phyloP scores from a whole-genome alignment of 2,329 filamentous ascomycete species.

The Diaporthe nobilis region DNA sequence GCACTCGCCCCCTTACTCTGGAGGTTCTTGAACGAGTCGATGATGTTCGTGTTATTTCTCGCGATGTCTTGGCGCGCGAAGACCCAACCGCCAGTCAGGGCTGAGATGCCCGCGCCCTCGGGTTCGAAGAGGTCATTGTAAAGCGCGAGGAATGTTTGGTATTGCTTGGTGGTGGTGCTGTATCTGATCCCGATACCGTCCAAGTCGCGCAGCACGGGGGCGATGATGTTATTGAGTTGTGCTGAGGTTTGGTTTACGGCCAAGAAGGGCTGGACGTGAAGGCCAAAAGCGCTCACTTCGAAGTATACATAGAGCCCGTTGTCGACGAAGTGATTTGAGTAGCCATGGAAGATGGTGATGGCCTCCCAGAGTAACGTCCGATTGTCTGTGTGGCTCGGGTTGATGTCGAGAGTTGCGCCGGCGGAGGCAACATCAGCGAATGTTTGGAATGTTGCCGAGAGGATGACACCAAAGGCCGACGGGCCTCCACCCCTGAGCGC shows the following conservation, averaged over 20 bases:
- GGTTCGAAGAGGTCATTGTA: slow-evolving; percentile 56
- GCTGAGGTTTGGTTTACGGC: slow-evolving; percentile 53
- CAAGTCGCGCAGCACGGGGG: slow-evolving; percentile 54
- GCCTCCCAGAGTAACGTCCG: slow-evolving; percentile 62
- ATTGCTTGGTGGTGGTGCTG: slow-evolving; percentile 49
- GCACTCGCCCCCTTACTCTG: slow-evolving; percentile 47
- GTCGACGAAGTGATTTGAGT: slow-evolving; percentile 57
- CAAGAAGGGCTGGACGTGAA: slow-evolving; percentile 57
- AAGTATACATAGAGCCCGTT: slow-evolving; percentile 60
- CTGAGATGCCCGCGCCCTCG: slow-evolving; percentile 52
- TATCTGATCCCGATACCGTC: slow-evolving; percentile 48
- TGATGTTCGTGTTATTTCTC: slow-evolving; percentile 52
- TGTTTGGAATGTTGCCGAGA: slow-evolving; percentile 64
- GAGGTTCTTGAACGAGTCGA: slow-evolving; percentile 50
- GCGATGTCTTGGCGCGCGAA: slow-evolving; percentile 54
- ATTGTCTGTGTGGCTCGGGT: slow-evolving; percentile 52
- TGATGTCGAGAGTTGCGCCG: slow-evolving; percentile 59
- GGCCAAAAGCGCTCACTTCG: slow-evolving; percentile 55
- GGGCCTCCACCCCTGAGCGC: slow-evolving; percentile 67
- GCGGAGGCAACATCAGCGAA: slow-evolving; percentile 60
- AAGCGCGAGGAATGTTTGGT: slow-evolving; percentile 53
- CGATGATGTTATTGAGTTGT: slow-evolving; percentile 53
- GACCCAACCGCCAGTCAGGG: slow-evolving; percentile 56
- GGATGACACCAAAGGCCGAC: slow-evolving; percentile 66
- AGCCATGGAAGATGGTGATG: slow-evolving; percentile 44